Evolutionary conservation across 139 green algal species (phyloP), one percentile per base, ranked within the genome.

Genomic region (Chloropicon primus): DNA sequence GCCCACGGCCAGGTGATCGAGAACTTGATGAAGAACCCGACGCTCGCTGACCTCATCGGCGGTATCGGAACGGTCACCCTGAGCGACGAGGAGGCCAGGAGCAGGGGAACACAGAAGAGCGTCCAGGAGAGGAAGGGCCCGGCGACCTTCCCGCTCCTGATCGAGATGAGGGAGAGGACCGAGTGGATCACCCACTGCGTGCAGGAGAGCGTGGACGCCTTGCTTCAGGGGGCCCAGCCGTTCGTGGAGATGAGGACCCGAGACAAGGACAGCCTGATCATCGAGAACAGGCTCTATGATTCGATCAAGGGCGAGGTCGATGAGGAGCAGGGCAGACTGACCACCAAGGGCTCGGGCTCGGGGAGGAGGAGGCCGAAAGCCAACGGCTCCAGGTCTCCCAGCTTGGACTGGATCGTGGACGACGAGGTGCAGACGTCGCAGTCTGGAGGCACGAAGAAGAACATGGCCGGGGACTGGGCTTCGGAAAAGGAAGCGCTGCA

Each of bases 1-100:
- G 93, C 94, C 1, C 94, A 98, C 81, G 94, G 94, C 27, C 94
- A 97, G 79, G 75, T 96, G 73, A 86, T 98, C 41, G 94, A 97
- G 84, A 98, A 98, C 80, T 82, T 98, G 28, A 95, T 98, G 81
- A 98, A 98, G 82, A 97, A 97, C 77, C 87, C 91, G 1, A 95
- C 90, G 2, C 82, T 97, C 27, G 86, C 72, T 54, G 84, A 92
- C 71, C 83, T 97, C 24, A 85, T 97, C 73, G 91, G 92, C 2
- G 88, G 89, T 73, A 84, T 95, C 71, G 76, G 84, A 76, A 84
- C 79, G 17, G 88, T 94, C 2, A 94, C 86, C 0, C 77, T 94
- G 27, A 86, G 90, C 0, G 94, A 98, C 76, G 94, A 98, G 22
- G 91, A 96, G 85, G 94, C 94, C 1, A 75, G 87, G 2, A 73